phyloP scores from a whole-genome alignment of 352 stramenopile species.

The Globisporangium mamillatum region DNA sequence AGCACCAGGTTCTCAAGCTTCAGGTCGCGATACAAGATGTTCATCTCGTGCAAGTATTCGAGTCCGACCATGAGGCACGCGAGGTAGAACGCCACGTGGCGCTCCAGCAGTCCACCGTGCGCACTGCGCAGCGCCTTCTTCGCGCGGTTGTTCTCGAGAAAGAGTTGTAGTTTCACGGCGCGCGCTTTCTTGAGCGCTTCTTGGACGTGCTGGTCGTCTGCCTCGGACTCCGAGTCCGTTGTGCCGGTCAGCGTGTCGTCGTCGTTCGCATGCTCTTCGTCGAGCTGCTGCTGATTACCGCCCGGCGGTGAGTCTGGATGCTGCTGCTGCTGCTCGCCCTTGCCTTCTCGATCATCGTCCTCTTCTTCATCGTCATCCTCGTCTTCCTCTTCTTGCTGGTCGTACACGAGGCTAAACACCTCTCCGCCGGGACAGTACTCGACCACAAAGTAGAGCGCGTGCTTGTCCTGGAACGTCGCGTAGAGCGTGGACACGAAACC shows the following conservation, averaged over 20 bases:
- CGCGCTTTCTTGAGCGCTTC: background rate
- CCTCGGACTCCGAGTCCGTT: conserved; percentile 44
- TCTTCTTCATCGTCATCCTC: conserved; percentile 17
- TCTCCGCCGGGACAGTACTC: conserved; percentile 74
- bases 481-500: conserved; percentile 60
- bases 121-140: conserved; percentile 33
- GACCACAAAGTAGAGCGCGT: conserved; percentile 74
- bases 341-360: conserved; percentile 19
- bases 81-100: conserved; percentile 91
- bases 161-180: conserved; percentile 20
- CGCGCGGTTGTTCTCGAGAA: conserved; percentile 36
- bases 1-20: conserved; percentile 90
- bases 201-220: conserved; percentile 19
- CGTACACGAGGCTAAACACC: conserved; percentile 88
- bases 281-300: conserved; percentile 11
- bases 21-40: conserved; percentile 80
- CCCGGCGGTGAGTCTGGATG: background rate
- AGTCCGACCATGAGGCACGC: conserved; percentile 93
- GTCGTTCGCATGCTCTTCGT: conserved; percentile 18
- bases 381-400: conserved; percentile 53
- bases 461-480: conserved; percentile 67
- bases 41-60: conserved; percentile 61
- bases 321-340: conserved; percentile 9
- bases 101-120: conserved; percentile 82
- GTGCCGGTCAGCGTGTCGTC: conserved; percentile 25